A percentile compares a stretch with the other conserved stretches of the same genome.
Evolutionary conservation across 805 yeast genomes (phyloP).

Genomic region (Metschnikowia hibisci): DNA sequence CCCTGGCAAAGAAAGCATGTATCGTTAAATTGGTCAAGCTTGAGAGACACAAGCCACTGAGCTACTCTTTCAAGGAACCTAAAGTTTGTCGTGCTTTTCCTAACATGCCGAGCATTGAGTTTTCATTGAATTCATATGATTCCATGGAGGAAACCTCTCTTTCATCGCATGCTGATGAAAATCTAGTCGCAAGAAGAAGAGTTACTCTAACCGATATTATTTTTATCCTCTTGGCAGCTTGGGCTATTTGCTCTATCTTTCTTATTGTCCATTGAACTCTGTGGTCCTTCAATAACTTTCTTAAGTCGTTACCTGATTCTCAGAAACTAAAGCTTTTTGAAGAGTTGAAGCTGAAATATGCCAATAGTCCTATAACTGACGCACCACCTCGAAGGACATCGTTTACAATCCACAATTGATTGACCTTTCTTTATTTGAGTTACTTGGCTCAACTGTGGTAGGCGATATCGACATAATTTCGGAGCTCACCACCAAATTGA

Average conservation of each 20-base stretch:
- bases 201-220: background rate
- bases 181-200: background rate
- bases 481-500: conserved; percentile 52
- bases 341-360: conserved; percentile 4
- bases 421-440: conserved; percentile 52
- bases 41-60: conserved; percentile 2
- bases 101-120: background rate
- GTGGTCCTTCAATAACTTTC: conserved; percentile 7
- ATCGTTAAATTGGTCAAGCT: conserved; percentile 1
- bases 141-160: too few relatives aligned
- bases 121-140: background rate
- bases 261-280: conserved; percentile 10
- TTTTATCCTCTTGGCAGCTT: background rate
- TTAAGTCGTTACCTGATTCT: conserved; percentile 7
- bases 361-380: background rate
- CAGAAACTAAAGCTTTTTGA: conserved; percentile 3
- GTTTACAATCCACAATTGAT: conserved; percentile 57
- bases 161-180: background rate
- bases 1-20: conserved; percentile 2
- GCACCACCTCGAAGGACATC: conserved; percentile 47
- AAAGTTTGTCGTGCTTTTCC: background rate
- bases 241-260: conserved; percentile 1
- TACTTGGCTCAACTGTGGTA: conserved; percentile 43
- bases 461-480: conserved; percentile 57
- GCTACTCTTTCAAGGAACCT: conserved; percentile 1